These are phyloP conservation scores for Nectriaceae sp. DNA, from an alignment of 2,329 filamentous ascomycete genomes.

Conservation along the genomic window DNA sequence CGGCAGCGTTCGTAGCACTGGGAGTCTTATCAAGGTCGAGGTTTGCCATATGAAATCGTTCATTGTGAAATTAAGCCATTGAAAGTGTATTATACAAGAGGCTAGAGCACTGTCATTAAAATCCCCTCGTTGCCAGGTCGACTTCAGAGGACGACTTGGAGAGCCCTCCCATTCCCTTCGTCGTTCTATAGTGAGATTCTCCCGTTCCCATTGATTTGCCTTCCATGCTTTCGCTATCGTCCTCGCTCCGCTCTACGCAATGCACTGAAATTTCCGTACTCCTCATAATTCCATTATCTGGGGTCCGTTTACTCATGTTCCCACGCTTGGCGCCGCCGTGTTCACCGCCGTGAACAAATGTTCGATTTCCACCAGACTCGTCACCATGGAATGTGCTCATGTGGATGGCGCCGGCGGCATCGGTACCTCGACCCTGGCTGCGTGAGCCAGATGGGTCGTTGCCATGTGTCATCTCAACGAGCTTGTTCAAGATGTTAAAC, in stretches of 20 bases:
- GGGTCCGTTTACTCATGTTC: too few relatives aligned
- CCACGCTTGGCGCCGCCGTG: too few relatives aligned
- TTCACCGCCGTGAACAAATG: neutral
- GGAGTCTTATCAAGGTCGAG: too few relatives aligned
- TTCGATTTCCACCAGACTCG: neutral
- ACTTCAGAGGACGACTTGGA: constrained; percentile 1
- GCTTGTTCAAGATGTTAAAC: constrained; percentile 38
- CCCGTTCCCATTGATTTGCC: neutral
- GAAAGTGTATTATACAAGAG: neutral
- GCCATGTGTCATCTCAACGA: constrained; percentile 27
- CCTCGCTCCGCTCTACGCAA: too few relatives aligned
- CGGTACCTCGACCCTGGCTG: constrained; percentile 6
- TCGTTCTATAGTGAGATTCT: neutral
- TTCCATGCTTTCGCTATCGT: neutral
- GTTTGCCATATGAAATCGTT: too few relatives aligned
- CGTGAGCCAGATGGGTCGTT: constrained; percentile 22
- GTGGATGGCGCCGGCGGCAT: neutral
- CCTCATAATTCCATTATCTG: neutral
- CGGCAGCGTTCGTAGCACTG: too few relatives aligned
- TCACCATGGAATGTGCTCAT: constrained; percentile 2
- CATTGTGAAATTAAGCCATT: too few relatives aligned
- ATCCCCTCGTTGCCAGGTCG: neutral
- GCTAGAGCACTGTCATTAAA: neutral
- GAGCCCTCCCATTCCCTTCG: neutral
- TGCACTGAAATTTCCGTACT: constrained; percentile 3